Evolutionary conservation across 2,329 filamentous ascomycete genomes (phyloP).

Genomic region (Phyllosticta paracitricarpa): DNA sequence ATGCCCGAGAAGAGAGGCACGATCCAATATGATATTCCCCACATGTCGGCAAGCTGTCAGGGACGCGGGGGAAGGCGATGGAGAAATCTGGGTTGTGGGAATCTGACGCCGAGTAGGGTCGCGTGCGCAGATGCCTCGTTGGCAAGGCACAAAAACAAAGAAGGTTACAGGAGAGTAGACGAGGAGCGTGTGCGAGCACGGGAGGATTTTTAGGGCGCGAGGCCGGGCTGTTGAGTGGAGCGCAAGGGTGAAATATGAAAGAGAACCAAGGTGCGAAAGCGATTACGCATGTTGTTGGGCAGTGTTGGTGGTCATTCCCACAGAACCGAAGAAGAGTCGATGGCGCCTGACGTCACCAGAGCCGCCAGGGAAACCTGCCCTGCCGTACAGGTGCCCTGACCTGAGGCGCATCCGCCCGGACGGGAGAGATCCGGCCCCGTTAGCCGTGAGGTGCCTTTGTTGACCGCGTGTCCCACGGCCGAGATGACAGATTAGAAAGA

Average conservation of each 20-base stretch:
- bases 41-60: constrained; percentile 19
- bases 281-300: constrained; percentile 9
- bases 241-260: background rate
- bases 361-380: background rate
- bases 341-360: background rate
- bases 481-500: background rate
- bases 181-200: background rate
- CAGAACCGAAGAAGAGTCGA: background rate
- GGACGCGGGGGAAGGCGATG: background rate
- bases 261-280: background rate
- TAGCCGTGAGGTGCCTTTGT: background rate
- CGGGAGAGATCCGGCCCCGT: background rate
- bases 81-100: background rate
- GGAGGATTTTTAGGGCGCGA: background rate
- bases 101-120: background rate
- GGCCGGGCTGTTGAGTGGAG: background rate
- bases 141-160: background rate
- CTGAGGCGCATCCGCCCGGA: background rate
- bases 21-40: constrained; percentile 44
- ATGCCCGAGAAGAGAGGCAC: constrained; percentile 58
- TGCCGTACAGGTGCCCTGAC: background rate
- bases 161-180: background rate
- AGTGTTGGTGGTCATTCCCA: background rate
- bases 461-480: background rate
- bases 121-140: constrained; percentile 2